Evolutionary conservation across 371 early-diverging fungal species (phyloP), one percentile per base, ranked within the genome.

Genomic region (Choanephora cucurbitarum): DNA sequence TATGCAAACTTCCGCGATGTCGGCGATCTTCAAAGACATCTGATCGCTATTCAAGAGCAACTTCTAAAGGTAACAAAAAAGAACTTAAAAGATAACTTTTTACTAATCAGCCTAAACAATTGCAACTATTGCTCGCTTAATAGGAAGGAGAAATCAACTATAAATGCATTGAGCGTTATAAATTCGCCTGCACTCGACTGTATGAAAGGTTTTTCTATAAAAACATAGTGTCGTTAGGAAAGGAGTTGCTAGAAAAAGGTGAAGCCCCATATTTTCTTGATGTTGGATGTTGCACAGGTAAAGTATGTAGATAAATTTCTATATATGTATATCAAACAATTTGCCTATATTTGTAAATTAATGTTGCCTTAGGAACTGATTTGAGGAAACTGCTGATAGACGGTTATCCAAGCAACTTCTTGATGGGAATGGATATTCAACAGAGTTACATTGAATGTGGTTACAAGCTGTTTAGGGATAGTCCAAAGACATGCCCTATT

Each of bases 251-350:
- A 11, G 44, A 54, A 44, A 32, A 43, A 11, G 42, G 49, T 10
- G 41, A 56, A 37, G 42, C 41, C 6, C 72, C 74, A 28, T 44
- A 57, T 39, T 60, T 78, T 23, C 40, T 78, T 14, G 79, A 78
- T 23, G 62, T 78, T 51, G 79, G 79, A 17, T 78, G 75, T 53
- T 78, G 79, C 18, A 63, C 74, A 59, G 78, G 78, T 74, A 65
- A 28, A 28, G 28, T 28, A 28, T 28, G 28, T 5, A 28, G 3
- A 28, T 28, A 28, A 7, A 3, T 28, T 28, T 28, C 28, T 28
- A 28, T 28, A 5, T 28, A 28, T 28, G 50, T n/a, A 33, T 45
- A 40, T 24, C n/a, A 43, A 24, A 44, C 8, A 41, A 11, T 44
- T 21, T 24, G 11, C 2, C 7, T 10, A 32, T 44, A 39, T 34